Evolutionary conservation across 225 moss, liverwort and hornwort species (phyloP).

Genomic region (Antitrichia curtipendula): DNA sequence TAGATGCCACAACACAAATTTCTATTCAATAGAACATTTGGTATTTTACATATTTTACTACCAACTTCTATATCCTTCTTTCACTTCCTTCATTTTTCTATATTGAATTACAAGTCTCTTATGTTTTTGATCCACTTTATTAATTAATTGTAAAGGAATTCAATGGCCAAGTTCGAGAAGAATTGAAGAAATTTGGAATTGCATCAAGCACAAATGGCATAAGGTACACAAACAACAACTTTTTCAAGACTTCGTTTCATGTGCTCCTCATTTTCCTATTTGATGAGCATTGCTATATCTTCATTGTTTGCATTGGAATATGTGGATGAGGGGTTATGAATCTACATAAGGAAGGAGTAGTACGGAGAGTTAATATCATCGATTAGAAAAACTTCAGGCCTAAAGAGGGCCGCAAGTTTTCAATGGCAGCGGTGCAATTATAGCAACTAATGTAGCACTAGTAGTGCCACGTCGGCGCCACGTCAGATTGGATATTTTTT

Average conservation of each 20-base stretch:
- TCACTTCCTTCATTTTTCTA: not conserved
- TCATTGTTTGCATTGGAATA: not conserved
- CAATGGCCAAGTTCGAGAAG: conserved; percentile 51
- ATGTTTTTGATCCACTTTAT: not conserved
- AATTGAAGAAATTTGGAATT: conserved; percentile 84
- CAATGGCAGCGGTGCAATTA: no score
- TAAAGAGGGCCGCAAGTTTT: no score
- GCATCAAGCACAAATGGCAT: conserved; percentile 45
- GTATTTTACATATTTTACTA: not conserved
- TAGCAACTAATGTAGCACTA: no score
- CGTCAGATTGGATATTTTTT: no score
- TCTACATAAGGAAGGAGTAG: not conserved
- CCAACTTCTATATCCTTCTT: not conserved
- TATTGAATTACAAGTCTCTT: not conserved
- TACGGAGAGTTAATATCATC: not conserved
- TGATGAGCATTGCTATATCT: not conserved
- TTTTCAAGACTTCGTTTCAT: no score
- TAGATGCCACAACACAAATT: not conserved
- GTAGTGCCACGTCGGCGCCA: no score
- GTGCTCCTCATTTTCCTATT: not conserved
- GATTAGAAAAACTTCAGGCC: no score
- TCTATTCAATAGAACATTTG: not conserved
- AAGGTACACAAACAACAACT: conserved; percentile 25
- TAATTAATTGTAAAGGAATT: conserved; percentile 29
- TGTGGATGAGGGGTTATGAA: not conserved